Conservation (phyloP, 495 filamentous ascomycete species). For the Oleoguttula mirabilis region DNA sequence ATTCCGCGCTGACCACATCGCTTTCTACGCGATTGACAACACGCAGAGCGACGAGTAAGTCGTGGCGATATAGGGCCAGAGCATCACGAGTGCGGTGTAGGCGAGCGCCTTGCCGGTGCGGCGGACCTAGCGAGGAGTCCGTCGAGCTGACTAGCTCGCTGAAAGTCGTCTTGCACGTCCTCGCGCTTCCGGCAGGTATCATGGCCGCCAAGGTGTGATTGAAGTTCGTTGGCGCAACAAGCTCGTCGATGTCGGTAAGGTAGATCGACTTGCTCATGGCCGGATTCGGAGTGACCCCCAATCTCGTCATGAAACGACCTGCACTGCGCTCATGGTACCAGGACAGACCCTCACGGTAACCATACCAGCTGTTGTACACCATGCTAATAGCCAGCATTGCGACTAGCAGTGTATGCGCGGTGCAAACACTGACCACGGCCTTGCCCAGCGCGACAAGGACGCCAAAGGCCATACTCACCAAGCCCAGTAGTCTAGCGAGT, state of each 20-base stretch:
- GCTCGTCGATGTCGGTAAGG: constrained; percentile 64
- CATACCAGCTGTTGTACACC: constrained; percentile 57
- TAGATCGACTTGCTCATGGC: constrained; percentile 80
- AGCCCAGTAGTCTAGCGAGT: constrained; percentile 55
- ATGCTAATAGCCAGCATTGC: constrained; percentile 52
- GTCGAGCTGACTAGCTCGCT: constrained; percentile 13
- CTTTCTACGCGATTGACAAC: constrained; percentile 79
- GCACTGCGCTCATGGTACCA: constrained; percentile 86
- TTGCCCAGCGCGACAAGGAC: constrained; percentile 66
- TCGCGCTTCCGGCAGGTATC: constrained; percentile 6
- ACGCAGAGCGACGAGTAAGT: constrained; percentile 79
- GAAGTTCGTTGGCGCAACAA: constrained; percentile 21
- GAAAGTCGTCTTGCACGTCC: constrained; percentile 21
- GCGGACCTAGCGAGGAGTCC: constrained; percentile 18
- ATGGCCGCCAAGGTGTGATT: neutral
- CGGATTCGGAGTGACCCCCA: constrained; percentile 66
- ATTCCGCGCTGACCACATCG: constrained; percentile 74
- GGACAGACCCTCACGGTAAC: constrained; percentile 50
- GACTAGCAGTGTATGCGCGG: constrained; percentile 65
- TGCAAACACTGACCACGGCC: constrained; percentile 44
- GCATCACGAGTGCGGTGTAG: constrained; percentile 66
- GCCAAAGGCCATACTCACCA: constrained; percentile 59
- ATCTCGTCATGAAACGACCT: constrained; percentile 58
- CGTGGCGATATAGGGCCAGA: constrained; percentile 77
- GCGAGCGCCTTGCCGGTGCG: constrained; percentile 39